Base-by-base conservation (phyloP, 164 flowering plant species). In the Nymphaea colorata region DNA sequence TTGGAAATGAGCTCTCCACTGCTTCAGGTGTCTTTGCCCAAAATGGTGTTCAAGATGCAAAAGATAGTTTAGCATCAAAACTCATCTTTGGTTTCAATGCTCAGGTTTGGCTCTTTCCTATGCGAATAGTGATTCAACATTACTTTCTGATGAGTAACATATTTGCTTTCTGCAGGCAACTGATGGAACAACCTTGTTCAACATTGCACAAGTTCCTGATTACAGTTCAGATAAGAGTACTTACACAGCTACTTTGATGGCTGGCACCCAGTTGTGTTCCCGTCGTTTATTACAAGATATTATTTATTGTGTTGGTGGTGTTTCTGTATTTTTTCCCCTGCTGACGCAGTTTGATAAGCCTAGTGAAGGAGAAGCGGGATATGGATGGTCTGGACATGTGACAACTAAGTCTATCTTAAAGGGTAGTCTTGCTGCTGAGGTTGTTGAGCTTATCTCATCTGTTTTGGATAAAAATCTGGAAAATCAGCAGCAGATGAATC, bases 241-340 rank as follows among this genome's bases (percentile, higher is more conserved):
- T 59, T 88, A 88, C 81, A 81, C 86, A 80, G 99, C 97, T 18
- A 77, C 75, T 68, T 82, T 85, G 6, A 64, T 82, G 86, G 73
- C 70, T 74, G 98, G 96, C 14, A 85, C 97, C 43, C 91, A 90
- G 73, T 75, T 90, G 71, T 95, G 99, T 78, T 92, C 98, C 10
- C 87, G 98, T 7, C 87, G 97, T 60, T 82, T 90, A 82, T 81
- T 95, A 73, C 97, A 90, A 68, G 83, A 87, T 79, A 95, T 90
- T 66, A 86, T 95, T 66, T 95, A 95, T 73, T 92, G 97, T 80
- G 99, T 92, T 74, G 99, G 99, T n/a, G 99, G 99, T 62, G 90
- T 95, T 41, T 86, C 99, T 45, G 99, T 95, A 53, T 89, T 92
- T 77, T 95, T 95, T 63, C 99, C 99, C 11, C 90, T 95, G 41